Evolutionary conservation across 2,329 filamentous ascomycete genomes (phyloP).

Genomic region (Aspergillus cejpii): DNA sequence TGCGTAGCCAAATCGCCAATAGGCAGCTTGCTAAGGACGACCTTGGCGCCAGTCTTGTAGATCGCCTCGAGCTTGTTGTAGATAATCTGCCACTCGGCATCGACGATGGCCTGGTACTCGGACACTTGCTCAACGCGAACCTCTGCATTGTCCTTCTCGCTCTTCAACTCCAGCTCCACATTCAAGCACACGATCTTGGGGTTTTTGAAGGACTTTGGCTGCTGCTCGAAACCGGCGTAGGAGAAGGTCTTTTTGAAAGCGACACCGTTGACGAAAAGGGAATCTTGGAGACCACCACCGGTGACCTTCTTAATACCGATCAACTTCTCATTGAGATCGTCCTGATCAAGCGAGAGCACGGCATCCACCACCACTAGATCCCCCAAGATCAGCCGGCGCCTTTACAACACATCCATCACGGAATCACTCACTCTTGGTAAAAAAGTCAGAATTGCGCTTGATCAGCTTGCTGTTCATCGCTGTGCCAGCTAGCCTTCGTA

Average conservation of each 20-base stretch:
- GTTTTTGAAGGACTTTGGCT: conserved; percentile 89
- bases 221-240: conserved; percentile 98
- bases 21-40: conserved; percentile 92
- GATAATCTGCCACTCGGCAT: conserved; percentile 99
- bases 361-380: conserved; percentile 88
- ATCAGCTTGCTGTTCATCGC: conserved; percentile 99
- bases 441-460: conserved; percentile 92
- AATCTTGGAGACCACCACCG: conserved; percentile 91
- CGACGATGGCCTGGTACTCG: conserved; percentile 98
- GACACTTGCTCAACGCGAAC: conserved; percentile 96
- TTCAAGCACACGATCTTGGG: conserved; percentile 97
- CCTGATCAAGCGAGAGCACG: conserved; percentile 89
- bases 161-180: conserved; percentile 96
- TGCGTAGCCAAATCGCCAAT: conserved; percentile 97
- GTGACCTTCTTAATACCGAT: conserved; percentile 99
- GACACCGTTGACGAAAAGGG: conserved; percentile 93
- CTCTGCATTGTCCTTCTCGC: conserved; percentile 98
- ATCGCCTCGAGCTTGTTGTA: conserved; percentile 98
- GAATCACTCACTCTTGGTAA: conserved; percentile 72
- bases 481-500: conserved; percentile 82
- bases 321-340: conserved; percentile 93
- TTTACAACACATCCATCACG: not conserved
- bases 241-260: conserved; percentile 99
- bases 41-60: conserved; percentile 90
- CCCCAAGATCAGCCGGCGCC: conserved; percentile 9